phyloP scores from a whole-genome alignment of 768 basidiomycete species.

The Rhodotorula graminis region DNA sequence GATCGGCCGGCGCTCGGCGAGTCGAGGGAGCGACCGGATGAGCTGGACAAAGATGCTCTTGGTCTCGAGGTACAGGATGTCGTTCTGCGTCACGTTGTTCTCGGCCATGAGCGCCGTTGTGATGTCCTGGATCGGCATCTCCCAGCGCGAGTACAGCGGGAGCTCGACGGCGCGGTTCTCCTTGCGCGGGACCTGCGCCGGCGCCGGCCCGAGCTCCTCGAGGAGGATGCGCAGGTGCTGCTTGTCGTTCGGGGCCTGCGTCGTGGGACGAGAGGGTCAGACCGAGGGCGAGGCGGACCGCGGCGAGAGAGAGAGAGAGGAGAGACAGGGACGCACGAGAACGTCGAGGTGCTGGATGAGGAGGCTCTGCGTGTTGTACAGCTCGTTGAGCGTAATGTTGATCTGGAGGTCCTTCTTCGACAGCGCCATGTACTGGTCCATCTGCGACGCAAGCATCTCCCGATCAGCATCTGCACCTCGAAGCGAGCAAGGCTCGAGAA shows the following conservation, averaged over 20 bases:
- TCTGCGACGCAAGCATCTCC: constrained; percentile 48
- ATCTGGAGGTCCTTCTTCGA: constrained; percentile 99
- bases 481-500: constrained; percentile 42
- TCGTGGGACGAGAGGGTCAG: not conserved
- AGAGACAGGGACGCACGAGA: constrained; percentile 60
- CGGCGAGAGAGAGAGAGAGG: no score
- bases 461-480: not conserved
- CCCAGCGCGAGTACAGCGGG: constrained; percentile 93
- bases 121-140: constrained; percentile 96
- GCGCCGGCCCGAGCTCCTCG: constrained; percentile 90
- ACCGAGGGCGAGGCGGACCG: not conserved
- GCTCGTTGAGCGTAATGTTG: constrained; percentile 95
- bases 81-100: constrained; percentile 87
- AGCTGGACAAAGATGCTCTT: constrained; percentile 99
- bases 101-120: constrained; percentile 83
- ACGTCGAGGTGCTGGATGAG: constrained; percentile 92
- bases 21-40: constrained; percentile 84
- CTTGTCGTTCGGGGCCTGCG: constrained; percentile 91
- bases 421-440: constrained; percentile 99
- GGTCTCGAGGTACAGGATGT: constrained; percentile 99
- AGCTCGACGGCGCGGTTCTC: constrained; percentile 93
- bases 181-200: constrained; percentile 91
- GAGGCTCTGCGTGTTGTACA: constrained; percentile 97
- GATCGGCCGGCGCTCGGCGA: constrained; percentile 78
- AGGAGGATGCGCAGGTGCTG: constrained; percentile 93